Evolutionary conservation across 2,329 filamentous ascomycete species (phyloP), one percentile per base, ranked within the genome.

Genomic region (Colletotrichum noveboracense): DNA sequence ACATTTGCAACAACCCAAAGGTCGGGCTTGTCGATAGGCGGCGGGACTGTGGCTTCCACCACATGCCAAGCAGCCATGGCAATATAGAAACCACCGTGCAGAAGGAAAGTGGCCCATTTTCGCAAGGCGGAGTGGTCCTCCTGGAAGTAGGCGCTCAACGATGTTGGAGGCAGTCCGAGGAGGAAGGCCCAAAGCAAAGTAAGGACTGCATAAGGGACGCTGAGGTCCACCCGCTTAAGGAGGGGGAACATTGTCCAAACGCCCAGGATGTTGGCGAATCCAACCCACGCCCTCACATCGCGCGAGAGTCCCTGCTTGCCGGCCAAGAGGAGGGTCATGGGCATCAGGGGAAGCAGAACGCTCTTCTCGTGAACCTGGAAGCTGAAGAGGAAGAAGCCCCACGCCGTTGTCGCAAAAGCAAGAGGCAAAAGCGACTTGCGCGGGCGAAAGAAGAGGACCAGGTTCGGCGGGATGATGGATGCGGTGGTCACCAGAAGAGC

Each of bases 301-400:
- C 94, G 94, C 75, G 92, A 92, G 66, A 99, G 86, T 0, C 96
- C 96, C 65, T 94, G 91, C 77, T 93, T 91, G 18, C 94, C 93
- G 18, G 94, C 94, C 52, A 99, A 89, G 7, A 98, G 89, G 8
- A 98, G 86, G 0, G 96, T 98, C 94, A 97, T 98, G 0, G 97
- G 97, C 83, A 98, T 91, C 62, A 99, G 88, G 1, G 97, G 97
- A 4, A 99, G 90, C 7, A 99, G 88, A 0, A 98, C 95, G 78
- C 96, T 98, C 89, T 99, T 99, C 86, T 99, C 97, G 81, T 99
- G 97, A 0, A 99, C 97, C 83, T 99, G 97, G 83, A 98, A 99
- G 80, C 95, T 97, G 86, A 97, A 98, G 18, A 99, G 88, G 84
- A 98, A 99, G 88, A 99, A 99, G 0, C 94, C 96, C 97, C 97